A percentile compares a stretch with the other conserved stretches of the same genome.
These are phyloP conservation scores for Pseudotulostoma volvatum DNA, from an alignment of 495 filamentous ascomycete genomes.

Conservation along the genomic window DNA sequence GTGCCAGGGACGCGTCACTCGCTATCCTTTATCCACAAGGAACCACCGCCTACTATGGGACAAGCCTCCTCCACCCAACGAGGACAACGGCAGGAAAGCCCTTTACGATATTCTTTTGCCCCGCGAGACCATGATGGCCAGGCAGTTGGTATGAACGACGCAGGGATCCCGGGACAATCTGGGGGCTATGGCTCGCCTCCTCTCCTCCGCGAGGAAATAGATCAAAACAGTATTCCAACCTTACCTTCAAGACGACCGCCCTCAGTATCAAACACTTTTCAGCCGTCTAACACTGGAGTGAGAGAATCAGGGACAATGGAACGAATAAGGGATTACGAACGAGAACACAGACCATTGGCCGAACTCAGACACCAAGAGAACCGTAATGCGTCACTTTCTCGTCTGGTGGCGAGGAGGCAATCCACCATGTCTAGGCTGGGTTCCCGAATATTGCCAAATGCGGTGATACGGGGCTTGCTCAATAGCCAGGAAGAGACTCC, in stretches of 20 bases:
- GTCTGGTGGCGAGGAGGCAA: constrained; percentile 30
- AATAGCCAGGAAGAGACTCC: constrained; percentile 33
- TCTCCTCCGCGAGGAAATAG: constrained; percentile 8
- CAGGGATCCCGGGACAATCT: constrained; percentile 16
- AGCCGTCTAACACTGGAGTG: constrained; percentile 1
- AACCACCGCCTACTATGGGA: constrained; percentile 37
- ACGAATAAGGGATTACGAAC: constrained; percentile 20
- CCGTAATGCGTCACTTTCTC: constrained; percentile 22
- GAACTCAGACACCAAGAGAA: constrained; percentile 16
- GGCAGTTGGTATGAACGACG: constrained; percentile 27
- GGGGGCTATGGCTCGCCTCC: constrained; percentile 11
- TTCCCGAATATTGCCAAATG: constrained; percentile 34
- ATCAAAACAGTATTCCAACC: constrained; percentile 3
- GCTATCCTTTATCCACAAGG: no score
- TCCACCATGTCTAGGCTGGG: constrained; percentile 36
- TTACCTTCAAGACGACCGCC: constrained; percentile 12
- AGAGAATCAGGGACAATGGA: constrained; percentile 7
- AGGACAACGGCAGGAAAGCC: constrained; percentile 18
- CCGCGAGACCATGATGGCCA: constrained; percentile 12
- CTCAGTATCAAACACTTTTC: not conserved
- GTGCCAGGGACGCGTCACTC: constrained; percentile 10
- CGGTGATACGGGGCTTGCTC: constrained; percentile 27
- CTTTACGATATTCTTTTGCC: constrained; percentile 10
- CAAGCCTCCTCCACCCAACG: constrained; percentile 31
- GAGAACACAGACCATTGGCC: constrained; percentile 15